phyloP scores from a whole-genome alignment of 75 land plant genomes.

The Sequoia sempervirens region DNA sequence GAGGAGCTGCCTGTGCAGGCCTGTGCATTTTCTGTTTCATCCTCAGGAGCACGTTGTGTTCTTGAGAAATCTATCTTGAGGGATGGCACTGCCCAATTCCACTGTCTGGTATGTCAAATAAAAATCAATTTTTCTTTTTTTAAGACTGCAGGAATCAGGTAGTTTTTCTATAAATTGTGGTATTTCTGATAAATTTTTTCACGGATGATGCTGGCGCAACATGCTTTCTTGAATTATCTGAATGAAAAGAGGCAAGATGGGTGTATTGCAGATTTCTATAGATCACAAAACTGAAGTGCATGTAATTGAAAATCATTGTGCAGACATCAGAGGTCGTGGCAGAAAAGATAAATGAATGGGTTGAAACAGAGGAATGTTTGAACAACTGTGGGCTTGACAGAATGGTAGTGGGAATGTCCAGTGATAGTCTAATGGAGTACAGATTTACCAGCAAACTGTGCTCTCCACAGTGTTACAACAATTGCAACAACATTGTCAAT shows the following conservation, averaged over 20 bases:
- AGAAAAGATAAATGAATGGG: conserved; percentile 37
- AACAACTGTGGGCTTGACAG: conserved; percentile 59
- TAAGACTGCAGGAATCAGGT: no score
- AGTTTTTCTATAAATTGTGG: no score
- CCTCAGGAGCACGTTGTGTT: conserved; percentile 44
- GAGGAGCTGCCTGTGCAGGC: no score
- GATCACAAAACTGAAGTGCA: not conserved
- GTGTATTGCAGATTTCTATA: not conserved
- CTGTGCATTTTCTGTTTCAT: conserved; percentile 17
- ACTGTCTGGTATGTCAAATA: conserved; percentile 18
- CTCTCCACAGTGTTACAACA: conserved; percentile 45
- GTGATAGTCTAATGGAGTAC: conserved; percentile 49
- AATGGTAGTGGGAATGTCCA: conserved; percentile 55
- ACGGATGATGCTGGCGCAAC: no score
- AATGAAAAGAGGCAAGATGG: no score
- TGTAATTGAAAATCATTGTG: not conserved
- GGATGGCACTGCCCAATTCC: conserved; percentile 29
- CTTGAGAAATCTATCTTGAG: conserved; percentile 30
- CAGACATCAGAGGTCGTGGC: conserved; percentile 56
- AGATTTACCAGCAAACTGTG: conserved; percentile 49
- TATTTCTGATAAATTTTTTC: no score
- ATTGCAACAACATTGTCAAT: conserved; percentile 68
- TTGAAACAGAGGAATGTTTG: conserved; percentile 64
- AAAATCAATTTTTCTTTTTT: no score
- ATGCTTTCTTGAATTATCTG: no score